Evolutionary conservation across 805 yeast genomes (phyloP), one percentile per base, ranked within the genome.

Genomic region (Candida montana): DNA sequence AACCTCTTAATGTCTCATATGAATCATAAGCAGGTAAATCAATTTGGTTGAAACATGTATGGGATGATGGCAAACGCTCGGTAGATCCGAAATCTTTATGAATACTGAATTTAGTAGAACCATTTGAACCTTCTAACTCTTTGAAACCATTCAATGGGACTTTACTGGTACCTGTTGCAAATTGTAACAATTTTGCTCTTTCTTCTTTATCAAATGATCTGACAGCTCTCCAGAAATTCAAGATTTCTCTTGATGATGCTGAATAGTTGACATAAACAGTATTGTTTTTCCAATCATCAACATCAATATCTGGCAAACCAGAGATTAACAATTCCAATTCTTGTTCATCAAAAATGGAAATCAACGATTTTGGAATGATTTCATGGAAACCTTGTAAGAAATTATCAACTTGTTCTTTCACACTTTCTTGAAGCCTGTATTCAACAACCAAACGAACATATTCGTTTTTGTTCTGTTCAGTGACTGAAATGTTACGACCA

Each of bases 221-320:
- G 12, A 93, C 96, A 1, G 97, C 96, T 58, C 97, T 73, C 99
- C 99, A 93, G 65, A 93, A 93, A 86, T 97, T 91, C 57, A 83
- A 89, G 42, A 93, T 81, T 58, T 90, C 97, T 24, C 86, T 79
- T 2, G 95, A 85, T 2, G 85, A 73, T 1, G 90, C 73, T 0
- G 88, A 75, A 60, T 91, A 93, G 58, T 89, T 91, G 36, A 76
- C 82, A 63, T 93, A 83, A 1, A 67, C 71, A 2, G 96, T 77
- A 58, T 93, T 85, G 55, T 79, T 81, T 50, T 85, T 84, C 99
- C 99, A 93, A 58, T 93, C 99, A 51, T 81, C 87, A 17, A 91
- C 91, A 64, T 88, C 96, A 54, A 93, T 89, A 54, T 91, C 96
- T 2, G 99, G 99, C 53, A 93, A 69, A 3, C 99, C 99, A 28